Conservation (phyloP, 1,284 basidiomycete genomes). For the Heterobasidion annosum region DNA sequence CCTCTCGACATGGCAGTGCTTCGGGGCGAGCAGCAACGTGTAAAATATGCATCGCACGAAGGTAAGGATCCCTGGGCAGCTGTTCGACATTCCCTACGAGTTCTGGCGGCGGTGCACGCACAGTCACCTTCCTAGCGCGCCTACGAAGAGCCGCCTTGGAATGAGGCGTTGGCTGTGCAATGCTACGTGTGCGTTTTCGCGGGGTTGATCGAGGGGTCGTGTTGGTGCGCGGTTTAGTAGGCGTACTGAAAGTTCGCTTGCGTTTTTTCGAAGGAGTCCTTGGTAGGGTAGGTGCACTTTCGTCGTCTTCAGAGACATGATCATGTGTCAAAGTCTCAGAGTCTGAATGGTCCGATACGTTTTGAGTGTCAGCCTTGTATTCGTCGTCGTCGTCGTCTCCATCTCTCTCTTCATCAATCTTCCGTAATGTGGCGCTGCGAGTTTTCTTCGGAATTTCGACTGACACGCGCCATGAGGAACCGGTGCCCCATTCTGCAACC, state of each 20-base stretch:
- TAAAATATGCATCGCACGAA: conserved; percentile 79
- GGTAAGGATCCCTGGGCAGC: conserved; percentile 68
- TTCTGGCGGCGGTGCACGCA: conserved; percentile 27
- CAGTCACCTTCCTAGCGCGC: conserved; percentile 24
- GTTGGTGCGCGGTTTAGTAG: conserved; percentile 13
- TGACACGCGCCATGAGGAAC: conserved; percentile 8
- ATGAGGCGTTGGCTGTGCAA: conserved; percentile 57
- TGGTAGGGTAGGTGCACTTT: conserved; percentile 3
- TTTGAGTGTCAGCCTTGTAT: conserved; percentile 6
- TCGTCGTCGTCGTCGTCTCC: conserved; percentile 11
- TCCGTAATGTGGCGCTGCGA: not conserved
- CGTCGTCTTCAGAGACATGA: conserved; percentile 9
- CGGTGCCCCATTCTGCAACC: conserved; percentile 3
- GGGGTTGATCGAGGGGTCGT: conserved; percentile 16
- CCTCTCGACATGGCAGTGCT: conserved; percentile 82
- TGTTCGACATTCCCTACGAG: conserved; percentile 17
- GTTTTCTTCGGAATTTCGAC: conserved; percentile 4
- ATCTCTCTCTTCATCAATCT: conserved; percentile 5
- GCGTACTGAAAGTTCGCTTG: conserved; percentile 12
- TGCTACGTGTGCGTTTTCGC: conserved; percentile 15
- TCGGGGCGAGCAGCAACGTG: conserved; percentile 95
- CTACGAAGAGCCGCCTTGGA: conserved; percentile 50
- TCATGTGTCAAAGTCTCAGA: conserved; percentile 1
- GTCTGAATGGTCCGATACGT: not conserved
- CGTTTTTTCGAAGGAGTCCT: conserved; percentile 18